Percentiles rank a stretch among this genome's conserved stretches.
Evolutionary conservation across 345 rosid species (phyloP).

Genomic region (Hibiscus syriacus): DNA sequence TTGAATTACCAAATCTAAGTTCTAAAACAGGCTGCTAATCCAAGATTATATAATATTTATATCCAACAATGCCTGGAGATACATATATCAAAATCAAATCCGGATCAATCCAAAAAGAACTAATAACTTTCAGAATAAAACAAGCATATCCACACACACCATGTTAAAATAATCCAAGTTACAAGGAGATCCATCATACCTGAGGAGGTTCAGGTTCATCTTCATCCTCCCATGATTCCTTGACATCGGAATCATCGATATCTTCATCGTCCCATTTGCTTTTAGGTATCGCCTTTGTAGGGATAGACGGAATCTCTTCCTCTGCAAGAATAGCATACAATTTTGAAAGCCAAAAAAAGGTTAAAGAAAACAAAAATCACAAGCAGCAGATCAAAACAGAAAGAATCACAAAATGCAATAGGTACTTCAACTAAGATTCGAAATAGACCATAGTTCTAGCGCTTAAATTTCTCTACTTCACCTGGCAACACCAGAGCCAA

Average conservation of each 20-base stretch:
- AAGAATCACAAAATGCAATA: neutral
- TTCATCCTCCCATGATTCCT: conserved; percentile 98
- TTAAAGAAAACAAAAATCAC: neutral
- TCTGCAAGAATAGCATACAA: conserved; percentile 28
- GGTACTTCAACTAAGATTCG: too few species aligned
- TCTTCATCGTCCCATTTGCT: conserved; percentile 89
- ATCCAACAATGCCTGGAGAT: neutral
- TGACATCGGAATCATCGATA: conserved; percentile 68
- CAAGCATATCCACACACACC: neutral
- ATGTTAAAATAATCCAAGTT: neutral
- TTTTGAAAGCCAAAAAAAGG: neutral
- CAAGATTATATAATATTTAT: neutral
- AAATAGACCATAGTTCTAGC: neutral
- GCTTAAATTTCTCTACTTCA: neutral
- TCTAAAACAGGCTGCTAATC: neutral
- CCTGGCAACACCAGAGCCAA: neutral
- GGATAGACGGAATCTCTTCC: conserved; percentile 56
- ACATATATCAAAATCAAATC: neutral
- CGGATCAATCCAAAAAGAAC: neutral
- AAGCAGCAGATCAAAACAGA: neutral
- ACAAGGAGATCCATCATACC: conserved; percentile 34
- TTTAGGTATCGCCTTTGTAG: conserved; percentile 41
- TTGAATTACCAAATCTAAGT: neutral
- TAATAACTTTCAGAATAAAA: neutral
- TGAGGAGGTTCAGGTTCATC: conserved; percentile 70